phyloP scores from a whole-genome alignment of 2,329 filamentous ascomycete genomes.

The Aspergillus sp. region DNA sequence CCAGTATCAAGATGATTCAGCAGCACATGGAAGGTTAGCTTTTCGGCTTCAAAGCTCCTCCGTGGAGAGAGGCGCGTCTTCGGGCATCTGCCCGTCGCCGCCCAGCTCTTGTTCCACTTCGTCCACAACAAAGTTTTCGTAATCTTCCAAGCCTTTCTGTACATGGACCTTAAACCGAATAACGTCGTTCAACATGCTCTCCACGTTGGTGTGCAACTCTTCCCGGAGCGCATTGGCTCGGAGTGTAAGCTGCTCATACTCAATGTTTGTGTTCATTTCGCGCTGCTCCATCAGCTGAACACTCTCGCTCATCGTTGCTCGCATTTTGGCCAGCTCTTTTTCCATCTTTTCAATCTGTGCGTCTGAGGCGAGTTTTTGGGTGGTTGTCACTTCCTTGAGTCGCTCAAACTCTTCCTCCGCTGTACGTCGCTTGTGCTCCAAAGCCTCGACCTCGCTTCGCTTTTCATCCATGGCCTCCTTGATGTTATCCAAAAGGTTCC shows the following conservation, averaged over 20 bases:
- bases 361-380: slow-evolving; percentile 84
- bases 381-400: slow-evolving; percentile 81
- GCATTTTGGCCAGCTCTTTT: slow-evolving; percentile 94
- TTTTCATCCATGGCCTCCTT: slow-evolving; percentile 98
- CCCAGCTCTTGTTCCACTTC: slow-evolving; percentile 85
- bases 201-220: slow-evolving; percentile 95
- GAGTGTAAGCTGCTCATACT: slow-evolving; percentile 91
- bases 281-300: slow-evolving; percentile 90
- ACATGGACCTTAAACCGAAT: slow-evolving; percentile 99
- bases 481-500: slow-evolving; percentile 89
- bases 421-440: slow-evolving; percentile 82
- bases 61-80: slow-evolving; percentile 22
- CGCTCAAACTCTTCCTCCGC: slow-evolving; percentile 94
- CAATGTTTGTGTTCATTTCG: slow-evolving; percentile 95
- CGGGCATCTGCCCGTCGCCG: slow-evolving; percentile 55
- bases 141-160: slow-evolving; percentile 88
- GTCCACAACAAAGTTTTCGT: slow-evolving; percentile 88
- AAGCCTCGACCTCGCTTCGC: slow-evolving; percentile 82
- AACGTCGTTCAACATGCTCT: slow-evolving; percentile 92
- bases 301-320: slow-evolving; percentile 76
- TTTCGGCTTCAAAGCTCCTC: slow-evolving; percentile 12
- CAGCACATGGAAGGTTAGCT: not conserved
- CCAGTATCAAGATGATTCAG: not conserved
- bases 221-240: slow-evolving; percentile 82
- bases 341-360: slow-evolving; percentile 98